Evolutionary conservation across 257 asterid species (phyloP).

Genomic region (Euphrasia confusa): DNA sequence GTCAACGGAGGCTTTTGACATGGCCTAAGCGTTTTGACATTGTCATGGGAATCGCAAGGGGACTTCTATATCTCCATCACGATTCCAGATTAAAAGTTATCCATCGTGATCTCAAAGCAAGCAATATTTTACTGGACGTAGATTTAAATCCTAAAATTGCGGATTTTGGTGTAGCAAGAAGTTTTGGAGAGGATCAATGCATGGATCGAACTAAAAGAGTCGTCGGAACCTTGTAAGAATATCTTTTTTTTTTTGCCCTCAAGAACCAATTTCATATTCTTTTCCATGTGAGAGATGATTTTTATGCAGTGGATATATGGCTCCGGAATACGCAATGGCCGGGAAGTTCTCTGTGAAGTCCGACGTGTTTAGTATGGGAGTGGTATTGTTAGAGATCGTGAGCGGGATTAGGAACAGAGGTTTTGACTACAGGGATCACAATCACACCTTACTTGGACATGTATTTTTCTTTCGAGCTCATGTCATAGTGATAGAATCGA

Average conservation of each 20-base stretch:
- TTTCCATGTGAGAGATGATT: background rate
- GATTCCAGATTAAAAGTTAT: conserved; percentile 46
- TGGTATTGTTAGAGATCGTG: conserved; percentile 38
- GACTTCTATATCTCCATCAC: conserved; percentile 40
- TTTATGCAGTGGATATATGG: conserved; percentile 43
- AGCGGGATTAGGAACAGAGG: conserved; percentile 40
- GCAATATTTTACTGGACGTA: conserved; percentile 38
- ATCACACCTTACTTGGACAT: conserved; percentile 36
- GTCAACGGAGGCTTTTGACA: conserved; percentile 20
- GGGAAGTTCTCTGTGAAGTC: conserved; percentile 41
- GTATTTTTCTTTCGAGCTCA: conserved; percentile 19
- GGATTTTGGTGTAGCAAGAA: conserved; percentile 47
- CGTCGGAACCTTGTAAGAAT: conserved; percentile 44
- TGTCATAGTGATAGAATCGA: background rate
- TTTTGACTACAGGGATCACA: conserved; percentile 24
- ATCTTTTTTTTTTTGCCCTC: background rate
- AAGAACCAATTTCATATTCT: too few species aligned
- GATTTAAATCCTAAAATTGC: conserved; percentile 38
- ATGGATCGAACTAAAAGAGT: conserved; percentile 34
- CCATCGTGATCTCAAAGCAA: conserved; percentile 43
- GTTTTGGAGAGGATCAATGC: conserved; percentile 28
- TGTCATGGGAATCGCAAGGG: conserved; percentile 35
- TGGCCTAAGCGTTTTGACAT: conserved; percentile 37
- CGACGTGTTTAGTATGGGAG: conserved; percentile 44
- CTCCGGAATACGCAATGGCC: conserved; percentile 44